These are phyloP conservation scores for Nannochloropsis salina DNA, from an alignment of 108 stramenopile species.

Conservation along the genomic window DNA sequence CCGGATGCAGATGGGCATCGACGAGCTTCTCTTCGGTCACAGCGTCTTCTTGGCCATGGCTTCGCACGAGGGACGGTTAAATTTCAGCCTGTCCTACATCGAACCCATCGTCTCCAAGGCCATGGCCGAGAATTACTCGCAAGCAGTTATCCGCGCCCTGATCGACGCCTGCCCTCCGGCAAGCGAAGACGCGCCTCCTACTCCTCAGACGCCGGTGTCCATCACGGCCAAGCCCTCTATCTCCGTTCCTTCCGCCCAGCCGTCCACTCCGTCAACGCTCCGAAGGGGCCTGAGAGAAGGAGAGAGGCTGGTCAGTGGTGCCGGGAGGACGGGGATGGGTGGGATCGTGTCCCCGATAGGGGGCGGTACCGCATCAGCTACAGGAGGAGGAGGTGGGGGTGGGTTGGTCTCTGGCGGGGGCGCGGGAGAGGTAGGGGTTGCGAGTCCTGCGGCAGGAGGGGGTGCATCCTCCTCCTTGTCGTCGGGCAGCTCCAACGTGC, in stretches of 20 bases:
- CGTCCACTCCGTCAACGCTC: background rate
- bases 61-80: background rate
- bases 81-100: background rate
- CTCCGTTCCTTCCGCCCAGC: background rate
- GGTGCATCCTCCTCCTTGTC: background rate
- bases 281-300: background rate
- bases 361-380: background rate
- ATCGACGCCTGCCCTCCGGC: background rate
- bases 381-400: background rate
- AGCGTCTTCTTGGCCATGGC: slow-evolving; percentile 15
- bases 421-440: background rate
- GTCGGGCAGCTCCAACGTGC: background rate
- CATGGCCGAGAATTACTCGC: background rate
- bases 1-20: background rate
- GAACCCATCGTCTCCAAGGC: background rate
- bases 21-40: background rate
- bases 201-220: background rate
- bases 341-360: no score
- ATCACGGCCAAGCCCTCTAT: background rate
- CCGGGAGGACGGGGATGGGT: background rate
- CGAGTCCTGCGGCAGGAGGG: slow-evolving; percentile 14
- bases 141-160: background rate
- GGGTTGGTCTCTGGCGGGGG: background rate
- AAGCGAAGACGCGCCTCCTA: background rate
- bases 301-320: slow-evolving; percentile 14